phyloP scores from a whole-genome alignment of 139 green algal species.

The Eudorina sp. region DNA sequence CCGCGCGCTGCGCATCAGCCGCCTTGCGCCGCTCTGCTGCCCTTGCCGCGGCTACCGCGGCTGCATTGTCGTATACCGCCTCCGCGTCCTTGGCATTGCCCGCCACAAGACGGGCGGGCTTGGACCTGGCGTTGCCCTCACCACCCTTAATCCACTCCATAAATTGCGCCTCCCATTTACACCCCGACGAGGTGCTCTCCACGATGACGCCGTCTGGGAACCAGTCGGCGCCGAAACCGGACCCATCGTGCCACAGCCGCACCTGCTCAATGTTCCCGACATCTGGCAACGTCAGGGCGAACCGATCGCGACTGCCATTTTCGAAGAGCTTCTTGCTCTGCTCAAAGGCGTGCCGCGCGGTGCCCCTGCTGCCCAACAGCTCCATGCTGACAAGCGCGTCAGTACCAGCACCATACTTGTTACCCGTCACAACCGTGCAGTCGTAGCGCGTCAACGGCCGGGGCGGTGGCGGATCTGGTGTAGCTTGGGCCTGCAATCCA shows the following conservation, averaged over 20 bases:
- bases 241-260: constrained; percentile 59
- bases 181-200: constrained; percentile 22
- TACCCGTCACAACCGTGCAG: constrained; percentile 51
- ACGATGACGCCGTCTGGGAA: constrained; percentile 34
- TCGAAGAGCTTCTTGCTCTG: constrained; percentile 66
- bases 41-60: not conserved
- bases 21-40: constrained; percentile 13
- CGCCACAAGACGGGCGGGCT: constrained; percentile 37
- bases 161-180: constrained; percentile 57
- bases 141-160: constrained; percentile 57
- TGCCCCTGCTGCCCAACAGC: constrained; percentile 43
- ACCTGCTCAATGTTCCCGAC: constrained; percentile 51
- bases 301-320: constrained; percentile 48
- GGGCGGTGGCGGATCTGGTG: not conserved
- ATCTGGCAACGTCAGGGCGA: constrained; percentile 56
- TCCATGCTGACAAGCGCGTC: constrained; percentile 60
- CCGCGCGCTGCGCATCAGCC: not conserved
- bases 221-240: constrained; percentile 55
- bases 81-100: constrained; percentile 8
- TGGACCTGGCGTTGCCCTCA: constrained; percentile 2
- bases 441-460: constrained; percentile 49
- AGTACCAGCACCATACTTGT: constrained; percentile 67
- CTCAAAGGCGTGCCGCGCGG: constrained; percentile 43
- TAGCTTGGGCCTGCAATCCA: no score
- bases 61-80: not conserved